Evolutionary conservation across 441 rosid genomes (phyloP), one percentile per base, ranked within the genome.

Genomic region (Dalechampia spathulata): DNA sequence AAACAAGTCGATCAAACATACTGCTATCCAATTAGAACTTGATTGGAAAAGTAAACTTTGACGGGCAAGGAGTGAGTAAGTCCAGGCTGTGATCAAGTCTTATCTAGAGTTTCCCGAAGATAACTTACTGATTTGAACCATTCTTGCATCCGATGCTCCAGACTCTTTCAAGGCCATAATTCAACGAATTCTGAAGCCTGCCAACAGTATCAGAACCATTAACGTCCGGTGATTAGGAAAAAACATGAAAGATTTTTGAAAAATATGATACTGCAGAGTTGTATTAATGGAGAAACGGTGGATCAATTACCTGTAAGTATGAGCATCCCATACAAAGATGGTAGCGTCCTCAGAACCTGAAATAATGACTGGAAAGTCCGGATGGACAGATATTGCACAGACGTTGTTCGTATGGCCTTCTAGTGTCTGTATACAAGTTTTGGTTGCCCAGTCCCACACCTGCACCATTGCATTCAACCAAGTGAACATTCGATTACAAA

Each of bases 261-360:
- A 30, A 30, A 30, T 30, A 30, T 30, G 5, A 30, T 3, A 30
- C 34, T 30, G 5, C 8, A 30, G 34, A 30, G 4, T 30, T 30
- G 4, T 30, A 51, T 22, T 4, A 46, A 56, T n/a, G 17, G 10
- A 39, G 17, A 6, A 19, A 14, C 10, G 7, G 16, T 3, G 4
- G 26, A 13, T 4, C 0, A 27, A 46, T 69, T 70, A 87, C 96
- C 85, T 66, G 57, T 74, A 80, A 34, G 90, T 83, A 7, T 79
- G 62, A 39, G 82, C 77, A 50, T 82, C 82, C 96, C 96, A 90
- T 45, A 85, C 70, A 25, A 84, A 80, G 66, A 83, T 82, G 9
- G 82, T 83, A 32, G 83, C 87, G 74, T 87, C 96, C 73, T 85
- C 97, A 28, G 97, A 80, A 57, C 80, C 83, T 10, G 97, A 78